These are phyloP conservation scores for Ophiocordyceps polyrhachis-furcata DNA, from an alignment of 2,329 filamentous ascomycete species.

Conservation along the genomic window DNA sequence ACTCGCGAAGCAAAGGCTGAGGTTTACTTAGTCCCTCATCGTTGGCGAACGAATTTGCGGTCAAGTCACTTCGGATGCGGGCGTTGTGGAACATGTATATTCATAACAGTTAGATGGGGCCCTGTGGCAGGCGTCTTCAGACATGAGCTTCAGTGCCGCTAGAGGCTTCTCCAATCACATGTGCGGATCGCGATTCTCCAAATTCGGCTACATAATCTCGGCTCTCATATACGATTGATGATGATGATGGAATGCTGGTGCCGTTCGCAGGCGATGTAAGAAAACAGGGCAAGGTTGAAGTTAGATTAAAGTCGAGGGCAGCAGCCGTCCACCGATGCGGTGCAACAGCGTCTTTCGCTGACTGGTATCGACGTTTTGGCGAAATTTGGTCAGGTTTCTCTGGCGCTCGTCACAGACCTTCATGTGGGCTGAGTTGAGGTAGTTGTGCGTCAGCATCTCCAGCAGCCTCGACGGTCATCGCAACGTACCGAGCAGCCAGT, in stretches of 20 bases:
- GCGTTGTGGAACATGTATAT: conserved; percentile 20
- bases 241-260: background rate
- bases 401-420: conserved; percentile 31
- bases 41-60: background rate
- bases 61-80: conserved; percentile 12
- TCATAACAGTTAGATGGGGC: conserved; percentile 12
- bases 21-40: background rate
- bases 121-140: conserved; percentile 3
- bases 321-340: conserved; percentile 18
- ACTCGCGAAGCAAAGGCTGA: conserved; percentile 61
- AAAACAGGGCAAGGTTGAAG: background rate
- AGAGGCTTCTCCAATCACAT: background rate
- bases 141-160: background rate
- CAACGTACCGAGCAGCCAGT: conserved; percentile 37
- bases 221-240: background rate
- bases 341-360: conserved; percentile 20
- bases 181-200: background rate
- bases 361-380: conserved; percentile 17
- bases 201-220: background rate
- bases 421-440: conserved; percentile 30
- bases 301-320: conserved; percentile 2
- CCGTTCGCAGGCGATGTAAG: background rate
- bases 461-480: background rate
- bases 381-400: conserved; percentile 24
- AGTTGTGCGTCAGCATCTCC: background rate